Conservation (phyloP, 306 rosid genomes). For the Alnus rubra region DNA sequence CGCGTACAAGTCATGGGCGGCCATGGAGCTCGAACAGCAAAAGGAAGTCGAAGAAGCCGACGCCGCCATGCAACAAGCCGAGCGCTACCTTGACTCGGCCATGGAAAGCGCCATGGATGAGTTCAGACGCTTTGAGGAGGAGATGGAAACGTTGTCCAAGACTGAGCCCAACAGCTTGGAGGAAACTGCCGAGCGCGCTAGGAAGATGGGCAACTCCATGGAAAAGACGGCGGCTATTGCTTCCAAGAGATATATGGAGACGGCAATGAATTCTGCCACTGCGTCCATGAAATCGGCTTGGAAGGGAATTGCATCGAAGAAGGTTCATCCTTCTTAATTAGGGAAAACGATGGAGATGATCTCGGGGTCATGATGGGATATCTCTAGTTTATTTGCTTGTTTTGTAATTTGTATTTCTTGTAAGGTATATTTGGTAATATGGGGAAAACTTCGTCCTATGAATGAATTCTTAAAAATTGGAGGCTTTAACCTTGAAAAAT, state of each 20-base stretch:
- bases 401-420: no score
- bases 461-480: no score
- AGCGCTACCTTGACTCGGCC: conserved; percentile 69
- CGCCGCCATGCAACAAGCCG: conserved; percentile 51
- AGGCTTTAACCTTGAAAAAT: no score
- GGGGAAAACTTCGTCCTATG: no score
- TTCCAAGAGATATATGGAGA: conserved; percentile 73
- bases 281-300: conserved; percentile 92
- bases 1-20: conserved; percentile 93
- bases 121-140: conserved; percentile 69
- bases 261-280: conserved; percentile 71
- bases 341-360: not conserved
- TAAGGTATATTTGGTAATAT: no score
- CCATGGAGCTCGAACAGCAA: conserved; percentile 61
- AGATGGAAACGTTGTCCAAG: conserved; percentile 51
- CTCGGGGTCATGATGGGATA: no score
- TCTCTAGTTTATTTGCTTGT: no score
- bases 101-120: conserved; percentile 92
- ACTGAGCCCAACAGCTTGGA: conserved; percentile 50
- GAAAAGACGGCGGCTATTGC: conserved; percentile 73
- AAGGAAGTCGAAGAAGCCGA: conserved; percentile 63
- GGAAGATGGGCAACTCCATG: conserved; percentile 70
- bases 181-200: conserved; percentile 58
- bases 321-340: conserved; percentile 80
- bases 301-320: conserved; percentile 69